Conservation (phyloP, 1,139 yeast species). For the Suhomyces bokatorum region DNA sequence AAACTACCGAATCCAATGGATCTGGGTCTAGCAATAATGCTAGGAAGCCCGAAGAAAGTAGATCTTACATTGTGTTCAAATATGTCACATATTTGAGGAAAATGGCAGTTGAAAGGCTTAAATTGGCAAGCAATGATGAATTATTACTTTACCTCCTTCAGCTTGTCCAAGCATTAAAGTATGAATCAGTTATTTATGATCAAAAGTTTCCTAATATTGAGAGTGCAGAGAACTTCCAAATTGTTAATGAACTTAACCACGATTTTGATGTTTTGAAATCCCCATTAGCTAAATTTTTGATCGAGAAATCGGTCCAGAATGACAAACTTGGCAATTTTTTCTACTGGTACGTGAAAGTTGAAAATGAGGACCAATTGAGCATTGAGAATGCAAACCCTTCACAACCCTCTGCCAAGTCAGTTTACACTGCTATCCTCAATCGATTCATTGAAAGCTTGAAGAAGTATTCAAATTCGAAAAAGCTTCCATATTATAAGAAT, state of each 20-base stretch:
- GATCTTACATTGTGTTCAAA: constrained; percentile 33
- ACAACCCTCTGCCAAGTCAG: constrained; percentile 18
- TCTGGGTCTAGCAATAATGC: constrained; percentile 2
- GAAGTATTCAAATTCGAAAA: constrained; percentile 29
- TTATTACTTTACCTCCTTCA: constrained; percentile 80
- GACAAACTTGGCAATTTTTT: constrained; percentile 74
- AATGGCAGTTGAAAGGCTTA: constrained; percentile 84
- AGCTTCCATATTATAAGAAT: constrained; percentile 38
- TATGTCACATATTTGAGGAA: constrained; percentile 55
- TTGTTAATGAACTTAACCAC: constrained; percentile 25
- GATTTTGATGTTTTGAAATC: constrained; percentile 37
- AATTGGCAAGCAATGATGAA: constrained; percentile 78
- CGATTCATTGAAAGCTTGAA: constrained; percentile 42
- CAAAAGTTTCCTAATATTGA: constrained; percentile 8
- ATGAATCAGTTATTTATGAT: constrained; percentile 48
- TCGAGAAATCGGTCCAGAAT: constrained; percentile 68
- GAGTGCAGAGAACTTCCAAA: constrained; percentile 19
- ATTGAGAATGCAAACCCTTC: constrained; percentile 10
- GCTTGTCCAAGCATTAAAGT: constrained; percentile 87
- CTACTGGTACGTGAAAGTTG: constrained; percentile 91
- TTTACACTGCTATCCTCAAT: constrained; percentile 38
- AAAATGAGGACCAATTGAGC: constrained; percentile 66
- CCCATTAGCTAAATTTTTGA: constrained; percentile 77
- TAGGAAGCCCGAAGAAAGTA: constrained; percentile 31
- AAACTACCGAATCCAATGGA: neutral